These are phyloP conservation scores for Monosporascus sp. DNA, from an alignment of 2,329 filamentous ascomycete species.

Conservation along the genomic window DNA sequence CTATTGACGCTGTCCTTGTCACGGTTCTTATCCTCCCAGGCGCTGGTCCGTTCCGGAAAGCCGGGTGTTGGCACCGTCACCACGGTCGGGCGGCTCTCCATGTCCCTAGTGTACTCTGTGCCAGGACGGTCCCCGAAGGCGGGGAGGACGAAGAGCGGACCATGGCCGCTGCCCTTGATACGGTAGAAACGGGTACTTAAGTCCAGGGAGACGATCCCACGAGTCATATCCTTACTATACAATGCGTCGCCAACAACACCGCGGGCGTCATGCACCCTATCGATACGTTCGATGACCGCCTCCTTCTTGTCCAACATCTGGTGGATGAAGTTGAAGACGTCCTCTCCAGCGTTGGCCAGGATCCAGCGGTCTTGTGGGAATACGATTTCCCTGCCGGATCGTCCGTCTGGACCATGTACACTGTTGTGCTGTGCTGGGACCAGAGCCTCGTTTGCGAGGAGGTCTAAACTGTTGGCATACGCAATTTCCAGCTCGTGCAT, in stretches of 20 bases:
- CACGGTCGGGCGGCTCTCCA: slow-evolving; percentile 40
- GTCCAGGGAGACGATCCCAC: slow-evolving; percentile 44
- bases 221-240: slow-evolving; percentile 28
- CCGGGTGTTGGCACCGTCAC: slow-evolving; percentile 20
- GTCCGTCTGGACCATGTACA: slow-evolving; percentile 44
- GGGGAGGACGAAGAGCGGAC: slow-evolving; percentile 49
- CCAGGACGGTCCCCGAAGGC: slow-evolving; percentile 42
- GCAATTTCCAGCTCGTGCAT: slow-evolving; percentile 53
- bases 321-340: slow-evolving; percentile 43
- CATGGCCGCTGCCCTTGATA: slow-evolving; percentile 36
- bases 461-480: slow-evolving; percentile 46
- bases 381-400: slow-evolving; percentile 48
- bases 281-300: slow-evolving; percentile 29
- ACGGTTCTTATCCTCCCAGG: slow-evolving; percentile 18
- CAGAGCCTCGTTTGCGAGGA: slow-evolving; percentile 43
- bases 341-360: slow-evolving; percentile 49
- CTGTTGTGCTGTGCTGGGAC: slow-evolving; percentile 49
- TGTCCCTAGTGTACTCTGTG: slow-evolving; percentile 36
- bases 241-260: slow-evolving; percentile 38
- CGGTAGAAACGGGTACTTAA: slow-evolving; percentile 49
- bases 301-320: slow-evolving; percentile 42
- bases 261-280: slow-evolving; percentile 28
- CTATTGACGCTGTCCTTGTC: slow-evolving; percentile 7
- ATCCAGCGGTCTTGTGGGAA: slow-evolving; percentile 52
- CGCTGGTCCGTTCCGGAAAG: slow-evolving; percentile 8